Evolutionary conservation across 2,329 filamentous ascomycete species (phyloP).

Genomic region (Nigrospora osmanthi): DNA sequence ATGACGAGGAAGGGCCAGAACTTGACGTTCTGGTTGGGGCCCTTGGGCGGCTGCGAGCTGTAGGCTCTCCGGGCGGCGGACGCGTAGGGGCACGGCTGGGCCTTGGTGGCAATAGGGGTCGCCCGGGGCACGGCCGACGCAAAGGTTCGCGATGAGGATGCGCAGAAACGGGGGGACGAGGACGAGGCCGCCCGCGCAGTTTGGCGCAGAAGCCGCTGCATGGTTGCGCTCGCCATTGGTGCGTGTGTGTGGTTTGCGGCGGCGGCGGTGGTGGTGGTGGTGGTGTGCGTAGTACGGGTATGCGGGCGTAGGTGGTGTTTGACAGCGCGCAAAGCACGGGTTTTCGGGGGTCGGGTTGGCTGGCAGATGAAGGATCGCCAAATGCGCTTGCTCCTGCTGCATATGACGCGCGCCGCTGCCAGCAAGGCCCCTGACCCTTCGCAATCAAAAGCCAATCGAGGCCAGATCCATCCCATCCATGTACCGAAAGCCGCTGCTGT

Average conservation of each 20-base stretch:
- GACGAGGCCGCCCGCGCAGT: slow-evolving; percentile 3
- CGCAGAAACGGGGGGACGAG: slow-evolving; percentile 8
- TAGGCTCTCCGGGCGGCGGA: slow-evolving; percentile 22
- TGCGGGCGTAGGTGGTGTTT: background rate
- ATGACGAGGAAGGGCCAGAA: slow-evolving; percentile 51
- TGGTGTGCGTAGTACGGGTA: background rate
- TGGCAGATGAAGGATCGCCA: background rate
- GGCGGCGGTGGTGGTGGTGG: background rate
- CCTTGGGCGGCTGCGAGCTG: slow-evolving; percentile 30
- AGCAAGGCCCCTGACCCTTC: no score
- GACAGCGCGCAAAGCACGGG: no score
- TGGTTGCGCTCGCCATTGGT: slow-evolving; percentile 11
- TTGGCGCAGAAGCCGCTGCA: slow-evolving; percentile 15
- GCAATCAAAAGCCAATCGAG: no score
- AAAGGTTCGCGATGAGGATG: background rate
- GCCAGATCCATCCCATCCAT: no score
- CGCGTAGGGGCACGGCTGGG: background rate
- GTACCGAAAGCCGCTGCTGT: no score
- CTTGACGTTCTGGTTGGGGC: slow-evolving; percentile 33
- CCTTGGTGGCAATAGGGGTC: slow-evolving; percentile 1
- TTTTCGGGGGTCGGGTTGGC: background rate
- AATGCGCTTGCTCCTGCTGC: no score
- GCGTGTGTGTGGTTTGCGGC: background rate
- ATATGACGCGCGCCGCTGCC: no score
- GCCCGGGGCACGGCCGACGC: slow-evolving; percentile 1